Evolutionary conservation across 2,329 filamentous ascomycete species (phyloP).

Genomic region (Pseudogymnoascus sp.): DNA sequence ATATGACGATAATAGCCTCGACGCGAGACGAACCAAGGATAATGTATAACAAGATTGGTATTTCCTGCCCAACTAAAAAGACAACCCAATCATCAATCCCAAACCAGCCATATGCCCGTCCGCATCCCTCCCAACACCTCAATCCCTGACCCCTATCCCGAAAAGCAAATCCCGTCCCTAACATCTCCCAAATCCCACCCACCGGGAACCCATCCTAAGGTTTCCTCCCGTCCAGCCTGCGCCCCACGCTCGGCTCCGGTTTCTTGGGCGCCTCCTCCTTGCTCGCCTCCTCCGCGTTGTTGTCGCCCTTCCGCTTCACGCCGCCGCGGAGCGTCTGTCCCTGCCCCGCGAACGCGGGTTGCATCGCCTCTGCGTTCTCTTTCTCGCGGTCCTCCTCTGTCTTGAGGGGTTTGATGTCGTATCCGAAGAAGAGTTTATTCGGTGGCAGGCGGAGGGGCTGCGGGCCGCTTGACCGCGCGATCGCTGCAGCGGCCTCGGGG

Average conservation of each 20-base stretch:
- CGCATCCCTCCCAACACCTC: not conserved
- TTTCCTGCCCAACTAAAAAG: not conserved
- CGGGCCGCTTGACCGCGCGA: slow-evolving; percentile 61
- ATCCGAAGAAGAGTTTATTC: slow-evolving; percentile 94
- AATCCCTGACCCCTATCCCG: not conserved
- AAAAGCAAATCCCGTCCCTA: not conserved
- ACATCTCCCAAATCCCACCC: not conserved
- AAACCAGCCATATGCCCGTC: not conserved
- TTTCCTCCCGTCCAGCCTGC: slow-evolving; percentile 13
- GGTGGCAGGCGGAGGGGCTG: slow-evolving; percentile 76
- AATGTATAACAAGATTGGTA: not conserved
- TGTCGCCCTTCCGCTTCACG: slow-evolving; percentile 55
- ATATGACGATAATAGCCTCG: not conserved
- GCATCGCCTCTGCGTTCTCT: slow-evolving; percentile 53
- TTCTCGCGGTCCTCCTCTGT: slow-evolving; percentile 63
- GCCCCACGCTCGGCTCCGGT: slow-evolving; percentile 3
- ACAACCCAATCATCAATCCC: not conserved
- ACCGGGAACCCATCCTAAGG: not conserved
- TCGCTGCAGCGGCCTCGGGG: slow-evolving; percentile 29
- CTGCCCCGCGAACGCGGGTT: slow-evolving; percentile 72
- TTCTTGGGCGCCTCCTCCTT: slow-evolving; percentile 10
- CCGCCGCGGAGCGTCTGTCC: slow-evolving; percentile 69
- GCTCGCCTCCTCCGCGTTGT: slow-evolving; percentile 11
- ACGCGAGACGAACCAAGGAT: not conserved
- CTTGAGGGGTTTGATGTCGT: slow-evolving; percentile 82